Conservation (phyloP, 1,284 basidiomycete genomes). For the Heterobasidion parviporum region DNA sequence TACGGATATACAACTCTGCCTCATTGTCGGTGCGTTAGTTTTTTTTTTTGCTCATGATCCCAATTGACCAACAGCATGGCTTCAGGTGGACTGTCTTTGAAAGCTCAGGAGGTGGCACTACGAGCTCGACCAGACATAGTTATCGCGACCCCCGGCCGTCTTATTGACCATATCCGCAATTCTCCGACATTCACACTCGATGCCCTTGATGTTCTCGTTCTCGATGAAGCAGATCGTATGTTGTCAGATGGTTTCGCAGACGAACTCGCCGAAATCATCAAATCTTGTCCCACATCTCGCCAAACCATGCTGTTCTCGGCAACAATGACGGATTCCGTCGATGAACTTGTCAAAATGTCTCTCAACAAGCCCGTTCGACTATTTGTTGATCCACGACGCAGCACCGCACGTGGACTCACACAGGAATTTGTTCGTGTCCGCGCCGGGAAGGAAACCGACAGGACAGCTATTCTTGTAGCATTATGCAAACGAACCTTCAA, state of each 20-base stretch:
- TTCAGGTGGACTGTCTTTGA: conserved; percentile 83
- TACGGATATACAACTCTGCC: conserved; percentile 83
- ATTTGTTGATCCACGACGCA: conserved; percentile 92
- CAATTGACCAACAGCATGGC: conserved; percentile 2
- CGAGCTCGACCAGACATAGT: conserved; percentile 86
- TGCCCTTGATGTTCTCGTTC: conserved; percentile 82
- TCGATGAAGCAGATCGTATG: conserved; percentile 98
- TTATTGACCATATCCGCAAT: conserved; percentile 96
- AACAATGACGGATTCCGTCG: conserved; percentile 95
- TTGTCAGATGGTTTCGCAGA: conserved; percentile 97
- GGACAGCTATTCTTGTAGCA: conserved; percentile 76
- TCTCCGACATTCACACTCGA: conserved; percentile 92
- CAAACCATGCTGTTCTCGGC: conserved; percentile 99
- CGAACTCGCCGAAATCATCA: conserved; percentile 91
- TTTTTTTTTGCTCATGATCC: conserved; percentile 6
- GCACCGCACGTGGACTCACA: conserved; percentile 80
- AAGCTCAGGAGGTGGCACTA: conserved; percentile 81
- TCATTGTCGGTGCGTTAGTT: conserved; percentile 69
- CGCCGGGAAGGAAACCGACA: conserved; percentile 69
- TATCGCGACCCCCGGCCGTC: conserved; percentile 91
- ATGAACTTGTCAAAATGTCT: conserved; percentile 88
- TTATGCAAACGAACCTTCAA: conserved; percentile 87
- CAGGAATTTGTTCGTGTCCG: conserved; percentile 95
- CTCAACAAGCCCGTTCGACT: conserved; percentile 88
- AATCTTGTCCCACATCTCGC: conserved; percentile 78